Evolutionary conservation across 192 early-diverging fungal genomes (phyloP).

Genomic region (Gryganskiella cystojenkinii): DNA sequence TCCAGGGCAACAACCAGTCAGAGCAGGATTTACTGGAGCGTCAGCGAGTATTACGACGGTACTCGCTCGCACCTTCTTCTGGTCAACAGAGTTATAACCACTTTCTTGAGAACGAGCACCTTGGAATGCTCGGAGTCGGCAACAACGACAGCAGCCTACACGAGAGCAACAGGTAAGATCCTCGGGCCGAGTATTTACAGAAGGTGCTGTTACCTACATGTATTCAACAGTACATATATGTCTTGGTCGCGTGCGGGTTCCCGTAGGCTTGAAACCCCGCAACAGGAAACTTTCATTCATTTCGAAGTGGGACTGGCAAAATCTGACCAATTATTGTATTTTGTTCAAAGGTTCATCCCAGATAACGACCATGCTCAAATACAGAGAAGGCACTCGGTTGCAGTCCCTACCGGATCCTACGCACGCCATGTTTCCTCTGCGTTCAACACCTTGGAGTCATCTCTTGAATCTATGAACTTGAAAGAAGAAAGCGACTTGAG

Average conservation of each 20-base stretch:
- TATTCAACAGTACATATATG: too few species aligned
- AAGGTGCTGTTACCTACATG: too few species aligned
- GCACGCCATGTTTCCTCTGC: slow-evolving; percentile 27
- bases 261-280: background rate
- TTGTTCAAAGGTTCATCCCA: background rate
- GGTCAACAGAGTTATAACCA: slow-evolving; percentile 38
- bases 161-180: slow-evolving; percentile 14
- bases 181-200: too few species aligned
- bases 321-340: background rate
- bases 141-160: background rate
- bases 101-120: slow-evolving; percentile 31
- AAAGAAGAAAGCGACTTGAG: slow-evolving; percentile 19
- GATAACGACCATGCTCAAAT: slow-evolving; percentile 33
- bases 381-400: slow-evolving; percentile 64
- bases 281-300: background rate
- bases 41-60: slow-evolving; percentile 16
- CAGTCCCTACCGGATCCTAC: slow-evolving; percentile 56
- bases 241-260: too few species aligned
- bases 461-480: slow-evolving; percentile 47
- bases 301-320: background rate
- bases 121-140: background rate
- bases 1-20: background rate
- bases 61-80: slow-evolving; percentile 40
- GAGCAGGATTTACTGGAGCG: background rate
- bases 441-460: slow-evolving; percentile 25